Conservation (phyloP, 2,329 filamentous ascomycete species). For the Onygenales sp. region DNA sequence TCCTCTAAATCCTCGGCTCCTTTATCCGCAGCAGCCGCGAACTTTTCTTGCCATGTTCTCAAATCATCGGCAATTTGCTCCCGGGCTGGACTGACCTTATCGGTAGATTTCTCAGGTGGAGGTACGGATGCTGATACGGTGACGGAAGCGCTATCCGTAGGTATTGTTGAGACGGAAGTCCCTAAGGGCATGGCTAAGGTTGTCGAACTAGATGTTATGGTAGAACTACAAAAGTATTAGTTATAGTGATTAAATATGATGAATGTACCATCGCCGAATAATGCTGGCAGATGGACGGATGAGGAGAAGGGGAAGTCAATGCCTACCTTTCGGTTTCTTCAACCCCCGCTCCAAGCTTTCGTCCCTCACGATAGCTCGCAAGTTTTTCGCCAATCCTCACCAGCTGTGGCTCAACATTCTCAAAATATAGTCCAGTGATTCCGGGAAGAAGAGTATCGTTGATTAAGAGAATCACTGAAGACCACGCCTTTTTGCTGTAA, state of each 20-base stretch:
- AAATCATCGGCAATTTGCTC: slow-evolving; percentile 62
- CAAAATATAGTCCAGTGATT: slow-evolving; percentile 67
- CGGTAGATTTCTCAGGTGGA: slow-evolving; percentile 34
- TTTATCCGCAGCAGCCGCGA: slow-evolving; percentile 74
- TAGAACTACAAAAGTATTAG: slow-evolving; percentile 3
- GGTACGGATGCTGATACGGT: slow-evolving; percentile 14
- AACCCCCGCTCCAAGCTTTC: slow-evolving; percentile 50
- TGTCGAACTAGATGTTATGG: slow-evolving; percentile 7
- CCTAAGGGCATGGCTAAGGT: slow-evolving; percentile 14
- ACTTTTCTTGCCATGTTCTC: slow-evolving; percentile 77
- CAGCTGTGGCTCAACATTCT: slow-evolving; percentile 93
- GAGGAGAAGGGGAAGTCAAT: too few species aligned
- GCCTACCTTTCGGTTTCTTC: slow-evolving; percentile 43
- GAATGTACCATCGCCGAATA: background rate
- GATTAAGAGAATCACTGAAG: slow-evolving; percentile 59
- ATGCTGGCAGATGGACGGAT: background rate
- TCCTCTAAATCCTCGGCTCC: slow-evolving; percentile 60
- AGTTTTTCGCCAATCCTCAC: slow-evolving; percentile 85
- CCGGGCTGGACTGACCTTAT: slow-evolving; percentile 35
- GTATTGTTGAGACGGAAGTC: slow-evolving; percentile 4
- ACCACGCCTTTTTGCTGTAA: slow-evolving; percentile 60
- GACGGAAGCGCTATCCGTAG: slow-evolving; percentile 1
- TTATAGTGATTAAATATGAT: background rate
- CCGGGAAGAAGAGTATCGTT: slow-evolving; percentile 73
- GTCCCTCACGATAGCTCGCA: slow-evolving; percentile 52